These are phyloP conservation scores for Haplographium delicatum DNA, from an alignment of 495 filamentous ascomycete species.

Conservation along the genomic window DNA sequence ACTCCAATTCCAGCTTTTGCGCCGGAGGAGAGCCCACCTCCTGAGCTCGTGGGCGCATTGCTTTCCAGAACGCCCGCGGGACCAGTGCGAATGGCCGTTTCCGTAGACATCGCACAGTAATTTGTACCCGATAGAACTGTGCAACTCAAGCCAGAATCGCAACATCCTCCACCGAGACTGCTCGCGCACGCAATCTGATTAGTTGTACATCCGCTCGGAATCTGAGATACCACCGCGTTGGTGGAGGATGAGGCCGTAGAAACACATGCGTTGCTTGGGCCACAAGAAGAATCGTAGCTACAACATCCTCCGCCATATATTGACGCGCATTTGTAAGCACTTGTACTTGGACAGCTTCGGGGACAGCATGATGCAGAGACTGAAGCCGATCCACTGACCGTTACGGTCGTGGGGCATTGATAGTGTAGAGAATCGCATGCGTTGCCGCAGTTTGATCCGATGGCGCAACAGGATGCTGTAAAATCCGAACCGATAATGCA, in stretches of 20 bases:
- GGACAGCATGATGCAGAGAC: slow-evolving; percentile 14
- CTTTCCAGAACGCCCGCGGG: slow-evolving; percentile 5
- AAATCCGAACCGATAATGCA: slow-evolving; percentile 14
- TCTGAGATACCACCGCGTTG: slow-evolving; percentile 1
- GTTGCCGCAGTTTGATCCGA: slow-evolving; percentile 21
- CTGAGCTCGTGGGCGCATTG: not conserved
- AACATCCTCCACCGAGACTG: slow-evolving; percentile 22
- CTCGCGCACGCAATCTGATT: slow-evolving; percentile 20
- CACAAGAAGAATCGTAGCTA: slow-evolving; percentile 14
- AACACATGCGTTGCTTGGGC: slow-evolving; percentile 2
- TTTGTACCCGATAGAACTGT: slow-evolving; percentile 14
- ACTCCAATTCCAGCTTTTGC: slow-evolving; percentile 25
- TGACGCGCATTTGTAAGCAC: slow-evolving; percentile 20
- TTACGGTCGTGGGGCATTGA: slow-evolving; percentile 12
- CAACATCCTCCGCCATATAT: slow-evolving; percentile 23
- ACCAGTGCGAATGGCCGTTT: slow-evolving; percentile 14
- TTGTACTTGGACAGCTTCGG: slow-evolving; percentile 13
- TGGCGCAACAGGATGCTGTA: slow-evolving; percentile 16
- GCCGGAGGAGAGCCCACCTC: slow-evolving; percentile 18
- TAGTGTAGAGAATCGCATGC: slow-evolving; percentile 12
- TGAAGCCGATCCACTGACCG: slow-evolving; percentile 11
- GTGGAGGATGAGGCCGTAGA: slow-evolving; percentile 1
- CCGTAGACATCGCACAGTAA: slow-evolving; percentile 12
- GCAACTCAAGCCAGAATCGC: slow-evolving; percentile 16
- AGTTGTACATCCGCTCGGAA: slow-evolving; percentile 19